These are phyloP conservation scores for Dactylonectria estremocensis DNA, from an alignment of 2,329 filamentous ascomycete species.

Conservation along the genomic window DNA sequence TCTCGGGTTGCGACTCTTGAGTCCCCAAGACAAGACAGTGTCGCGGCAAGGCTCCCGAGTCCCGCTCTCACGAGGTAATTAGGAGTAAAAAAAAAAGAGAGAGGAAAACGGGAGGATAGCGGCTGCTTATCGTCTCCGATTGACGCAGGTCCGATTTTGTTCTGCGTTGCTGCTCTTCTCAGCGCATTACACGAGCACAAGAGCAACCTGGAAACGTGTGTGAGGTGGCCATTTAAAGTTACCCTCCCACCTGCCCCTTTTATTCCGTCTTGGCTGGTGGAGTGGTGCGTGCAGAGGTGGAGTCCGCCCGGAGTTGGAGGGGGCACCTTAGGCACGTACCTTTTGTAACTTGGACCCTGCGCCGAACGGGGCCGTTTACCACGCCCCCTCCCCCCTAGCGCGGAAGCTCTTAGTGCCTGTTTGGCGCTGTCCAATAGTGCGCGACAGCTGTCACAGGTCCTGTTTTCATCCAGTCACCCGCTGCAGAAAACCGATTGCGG, in stretches of 20 bases:
- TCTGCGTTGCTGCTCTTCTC: neutral
- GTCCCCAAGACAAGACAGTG: neutral
- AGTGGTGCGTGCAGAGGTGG: conserved; percentile 7
- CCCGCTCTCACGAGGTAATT: neutral
- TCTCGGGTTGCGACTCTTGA: neutral
- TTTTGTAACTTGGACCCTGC: conserved; percentile 6
- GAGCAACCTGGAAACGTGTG: neutral
- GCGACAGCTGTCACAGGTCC: neutral
- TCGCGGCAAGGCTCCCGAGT: neutral
- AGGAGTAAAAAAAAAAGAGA: neutral
- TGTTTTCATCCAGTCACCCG: conserved; percentile 2
- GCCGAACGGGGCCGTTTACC: neutral
- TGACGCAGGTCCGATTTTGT: neutral
- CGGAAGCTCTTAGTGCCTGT: neutral
- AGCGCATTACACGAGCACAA: neutral
- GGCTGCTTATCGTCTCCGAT: neutral
- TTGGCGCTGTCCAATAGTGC: neutral
- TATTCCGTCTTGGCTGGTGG: conserved; percentile 5
- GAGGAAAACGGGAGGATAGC: neutral
- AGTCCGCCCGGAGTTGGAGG: neutral
- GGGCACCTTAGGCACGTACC: conserved; percentile 9
- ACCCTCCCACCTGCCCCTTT: conserved; percentile 10
- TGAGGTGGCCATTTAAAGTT: neutral
- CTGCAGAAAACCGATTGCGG: neutral
- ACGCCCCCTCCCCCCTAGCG: neutral